Base-by-base conservation (phyloP, 495 filamentous ascomycete species). In the Lasiosphaeria miniovina region DNA sequence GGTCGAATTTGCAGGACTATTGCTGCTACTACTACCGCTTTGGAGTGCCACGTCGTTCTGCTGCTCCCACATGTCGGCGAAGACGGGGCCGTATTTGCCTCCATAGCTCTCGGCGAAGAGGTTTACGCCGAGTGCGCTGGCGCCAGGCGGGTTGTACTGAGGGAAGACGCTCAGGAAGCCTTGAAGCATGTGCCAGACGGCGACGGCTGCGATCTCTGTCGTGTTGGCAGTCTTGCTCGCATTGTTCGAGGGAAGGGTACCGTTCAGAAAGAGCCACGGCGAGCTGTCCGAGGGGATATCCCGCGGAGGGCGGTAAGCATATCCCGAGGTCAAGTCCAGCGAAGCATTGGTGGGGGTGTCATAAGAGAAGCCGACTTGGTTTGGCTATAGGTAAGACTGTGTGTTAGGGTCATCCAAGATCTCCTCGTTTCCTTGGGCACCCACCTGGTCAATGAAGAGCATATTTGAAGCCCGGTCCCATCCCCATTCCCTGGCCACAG, bases 401-500 rank as follows among this genome's bases (percentile, higher is more conserved):
- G 43, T 36, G 36, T 69, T 61, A 57, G 62, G 61, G 62, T 82
- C 81, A 7, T 5, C 76, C 76, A 8, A 77, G 71, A 15, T 1
- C 34, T 14, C 80, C 80, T 15, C 80, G 6, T 41, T 36, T 14
- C 34, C 8, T 5, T 8, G 41, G 24, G 3, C 6, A 8, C 33
- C 0, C 60, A 74, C 72, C 70, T 90, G 86, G 35, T 88, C 88
- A 46, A 93, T 77, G 64, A 86, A 93, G 10, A 93, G 74, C 80
- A 91, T 80, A 64, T 91, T 91, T 12, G 86, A 88, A 3, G 82
- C 82, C 62, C 87, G 80, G 67, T 85, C 88, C 88, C 88, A 93
- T 4, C 83, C 81, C 74, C 86, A 88, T 59, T 74, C 68, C 15
- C 71, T 55, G 38, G 70, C 66, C 14, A 59, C 59, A 0, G 75